A percentile compares a stretch with the other conserved stretches of the same genome.
Evolutionary conservation across 129 eudicot species (phyloP).

Genomic region (carrot (Daucus carota)): DH1_v3.0 NC_030385.2:43190001-43190500

Average conservation of each 20-base stretch:
- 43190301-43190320: conserved; percentile 47
- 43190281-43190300: conserved; percentile 52
- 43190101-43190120: conserved; percentile 41
- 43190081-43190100: conserved; percentile 47
- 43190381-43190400: no score
- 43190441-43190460: no score
- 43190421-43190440: no score
- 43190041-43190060: conserved; percentile 3
- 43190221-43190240: conserved; percentile 78
- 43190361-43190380: neutral
- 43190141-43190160: neutral
- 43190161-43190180: no score
- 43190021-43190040: conserved; percentile 2
- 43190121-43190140: conserved; percentile 45
- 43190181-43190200: neutral
- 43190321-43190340: conserved; percentile 36
- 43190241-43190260: conserved; percentile 83
- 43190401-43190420: no score
- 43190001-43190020: neutral
- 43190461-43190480: no score
- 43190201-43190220: neutral
- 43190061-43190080: conserved; percentile 28
- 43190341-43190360: neutral
- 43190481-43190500: no score
- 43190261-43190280: conserved; percentile 45